Evolutionary conservation across 2,329 filamentous ascomycete species (phyloP), one percentile per base, ranked within the genome.

Genomic region (Fusarium duplospermum): DNA sequence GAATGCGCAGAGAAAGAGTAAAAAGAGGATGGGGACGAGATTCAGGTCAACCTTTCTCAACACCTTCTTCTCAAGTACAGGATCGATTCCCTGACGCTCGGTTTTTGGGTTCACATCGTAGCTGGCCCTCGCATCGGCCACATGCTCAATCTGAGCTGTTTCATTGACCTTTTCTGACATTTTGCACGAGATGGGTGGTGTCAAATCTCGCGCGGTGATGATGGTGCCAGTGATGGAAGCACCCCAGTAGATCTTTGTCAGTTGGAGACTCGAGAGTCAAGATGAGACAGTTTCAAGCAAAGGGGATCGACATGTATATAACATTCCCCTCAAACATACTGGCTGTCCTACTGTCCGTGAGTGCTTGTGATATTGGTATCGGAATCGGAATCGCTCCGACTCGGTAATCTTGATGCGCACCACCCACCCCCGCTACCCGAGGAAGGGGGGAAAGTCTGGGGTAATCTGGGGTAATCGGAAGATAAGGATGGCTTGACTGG

Each of bases 1-100:
- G n/a, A 64, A 64, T 6, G 62, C 62, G 9, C 62, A 64, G 9
- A 64, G 62, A n/a, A 64, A 58, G 2, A 64, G 62, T 5, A 64
- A 20, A 31, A 42, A 57, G 36, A 64, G 62, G 8, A 64, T 58
- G 6, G 62, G 62, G 24, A 64, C 35, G n/a, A 64, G 62, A n/a
- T 64, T 42, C 0, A 58, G 16, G 50, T 64, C 62, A 29, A 64
- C 35, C 33, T 64, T 64, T 58, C 62, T 27, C 13, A 64, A 9
- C 16, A 64, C 33, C 35, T 64, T 64, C 52, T 64, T 64, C 27
- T 64, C 62, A 14, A 57, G 24, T 16, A 4, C 16, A 24, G 62
- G 50, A 35, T 58, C 62, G 13, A 64, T 33, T 6, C 27, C 50
- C 10, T 58, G 35, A 33, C 8, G 61, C 24, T 63, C 61, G 24